phyloP scores from a whole-genome alignment of 371 early-diverging fungal genomes.

The Rhizopus sp. region DNA sequence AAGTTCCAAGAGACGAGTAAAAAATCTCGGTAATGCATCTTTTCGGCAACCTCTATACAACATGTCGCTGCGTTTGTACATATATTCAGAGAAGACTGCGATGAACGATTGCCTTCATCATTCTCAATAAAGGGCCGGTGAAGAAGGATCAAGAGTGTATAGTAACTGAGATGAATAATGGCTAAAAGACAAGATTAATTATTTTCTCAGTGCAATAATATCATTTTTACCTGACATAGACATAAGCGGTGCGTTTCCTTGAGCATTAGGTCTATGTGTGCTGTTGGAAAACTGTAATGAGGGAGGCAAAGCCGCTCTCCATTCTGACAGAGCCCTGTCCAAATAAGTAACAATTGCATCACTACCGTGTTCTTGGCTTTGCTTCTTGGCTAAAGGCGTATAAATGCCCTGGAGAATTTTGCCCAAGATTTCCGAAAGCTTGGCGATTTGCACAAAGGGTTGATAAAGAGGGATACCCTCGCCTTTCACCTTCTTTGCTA shows the following conservation, averaged over 20 bases:
- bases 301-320: slow-evolving; percentile 44
- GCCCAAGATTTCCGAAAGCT: slow-evolving; percentile 50
- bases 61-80: slow-evolving; percentile 62
- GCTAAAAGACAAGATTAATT: slow-evolving; percentile 19
- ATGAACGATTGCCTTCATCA: slow-evolving; percentile 25
- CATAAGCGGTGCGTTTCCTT: slow-evolving; percentile 33
- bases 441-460: slow-evolving; percentile 49
- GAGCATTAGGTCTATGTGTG: slow-evolving; percentile 30
- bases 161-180: slow-evolving; percentile 51
- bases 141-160: slow-evolving; percentile 54
- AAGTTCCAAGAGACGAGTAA: slow-evolving; percentile 52
- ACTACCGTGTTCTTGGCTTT: slow-evolving; percentile 51
- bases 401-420: slow-evolving; percentile 48
- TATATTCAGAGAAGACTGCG: slow-evolving; percentile 53
- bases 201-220: not conserved
- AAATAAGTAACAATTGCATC: slow-evolving; percentile 48
- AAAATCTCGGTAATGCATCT: slow-evolving; percentile 54
- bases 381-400: slow-evolving; percentile 49
- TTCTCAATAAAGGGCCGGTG: slow-evolving; percentile 62
- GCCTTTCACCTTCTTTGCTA: slow-evolving; percentile 35
- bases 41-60: slow-evolving; percentile 44
- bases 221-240: slow-evolving; percentile 43
- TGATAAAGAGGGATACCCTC: slow-evolving; percentile 48
- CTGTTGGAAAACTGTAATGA: slow-evolving; percentile 41
- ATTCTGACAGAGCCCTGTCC: slow-evolving; percentile 44